phyloP scores from a whole-genome alignment of 1,284 basidiomycete species.

The Anthracocystis panici-leucophaei region DNA sequence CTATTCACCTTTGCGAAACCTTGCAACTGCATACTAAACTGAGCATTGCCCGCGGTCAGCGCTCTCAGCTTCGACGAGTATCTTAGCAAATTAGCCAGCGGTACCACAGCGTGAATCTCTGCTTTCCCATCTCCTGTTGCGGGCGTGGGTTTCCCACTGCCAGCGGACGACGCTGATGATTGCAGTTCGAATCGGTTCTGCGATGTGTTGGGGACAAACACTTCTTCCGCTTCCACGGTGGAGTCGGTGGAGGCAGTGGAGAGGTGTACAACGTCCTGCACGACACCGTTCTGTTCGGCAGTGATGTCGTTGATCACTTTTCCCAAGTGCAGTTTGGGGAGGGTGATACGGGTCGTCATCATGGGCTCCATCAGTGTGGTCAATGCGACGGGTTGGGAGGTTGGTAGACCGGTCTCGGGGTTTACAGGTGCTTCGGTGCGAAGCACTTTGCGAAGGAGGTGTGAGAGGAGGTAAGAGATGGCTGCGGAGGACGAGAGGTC shows the following conservation, averaged over 20 bases:
- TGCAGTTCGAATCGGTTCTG: constrained; percentile 75
- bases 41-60: constrained; percentile 82
- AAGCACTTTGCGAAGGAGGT: constrained; percentile 49
- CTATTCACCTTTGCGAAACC: constrained; percentile 76
- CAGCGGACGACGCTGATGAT: constrained; percentile 71
- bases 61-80: constrained; percentile 83
- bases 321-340: constrained; percentile 53
- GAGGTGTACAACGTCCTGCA: constrained; percentile 64
- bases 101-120: constrained; percentile 74
- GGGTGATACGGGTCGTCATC: constrained; percentile 60
- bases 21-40: constrained; percentile 81
- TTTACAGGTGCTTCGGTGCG: constrained; percentile 27
- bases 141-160: constrained; percentile 58
- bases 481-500: constrained; percentile 53
- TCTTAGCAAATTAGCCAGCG: constrained; percentile 82
- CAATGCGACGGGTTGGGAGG: background rate
- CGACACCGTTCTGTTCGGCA: constrained; percentile 58
- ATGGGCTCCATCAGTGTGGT: constrained; percentile 67
- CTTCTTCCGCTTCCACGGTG: constrained; percentile 72
- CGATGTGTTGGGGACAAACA: constrained; percentile 78
- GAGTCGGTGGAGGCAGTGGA: constrained; percentile 62
- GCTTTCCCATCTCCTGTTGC: constrained; percentile 47
- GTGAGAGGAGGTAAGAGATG: constrained; percentile 50
- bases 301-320: constrained; percentile 65
- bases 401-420: constrained; percentile 10